These are phyloP conservation scores for Orychophragmus violaceus DNA, from an alignment of 345 rosid genomes.

Conservation along the genomic window DNA sequence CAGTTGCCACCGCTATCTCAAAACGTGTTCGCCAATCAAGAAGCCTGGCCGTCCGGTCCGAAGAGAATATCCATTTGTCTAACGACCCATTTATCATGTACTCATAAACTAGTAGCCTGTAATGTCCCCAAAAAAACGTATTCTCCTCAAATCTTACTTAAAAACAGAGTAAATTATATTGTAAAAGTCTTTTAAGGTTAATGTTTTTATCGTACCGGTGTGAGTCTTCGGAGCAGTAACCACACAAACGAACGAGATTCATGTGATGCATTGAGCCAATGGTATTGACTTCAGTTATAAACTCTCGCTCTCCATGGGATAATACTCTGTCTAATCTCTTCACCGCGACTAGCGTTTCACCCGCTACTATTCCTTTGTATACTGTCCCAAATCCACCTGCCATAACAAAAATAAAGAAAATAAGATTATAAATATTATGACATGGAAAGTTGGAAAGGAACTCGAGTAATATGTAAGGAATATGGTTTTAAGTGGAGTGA, in stretches of 20 bases:
- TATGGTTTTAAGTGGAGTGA: too few relatives aligned
- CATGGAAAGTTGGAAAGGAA: too few relatives aligned
- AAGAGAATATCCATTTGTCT: conserved; percentile 70
- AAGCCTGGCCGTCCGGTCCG: conserved; percentile 17
- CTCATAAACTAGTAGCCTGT: conserved; percentile 73
- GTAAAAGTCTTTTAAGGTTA: not conserved
- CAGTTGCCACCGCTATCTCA: conserved; percentile 50
- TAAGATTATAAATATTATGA: too few relatives aligned
- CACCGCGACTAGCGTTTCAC: conserved; percentile 47
- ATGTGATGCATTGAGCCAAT: conserved; percentile 84
- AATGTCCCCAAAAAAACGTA: not conserved
- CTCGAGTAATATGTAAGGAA: too few relatives aligned
- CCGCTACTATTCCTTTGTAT: conserved; percentile 53
- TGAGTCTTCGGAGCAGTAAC: conserved; percentile 68
- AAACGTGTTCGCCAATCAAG: conserved; percentile 69
- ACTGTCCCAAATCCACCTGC: conserved; percentile 82
- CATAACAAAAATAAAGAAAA: not conserved
- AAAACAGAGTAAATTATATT: not conserved
- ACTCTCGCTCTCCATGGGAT: conserved; percentile 67
- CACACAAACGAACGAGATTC: conserved; percentile 68
- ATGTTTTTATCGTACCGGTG: conserved; percentile 44
- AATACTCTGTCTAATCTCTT: conserved; percentile 62
- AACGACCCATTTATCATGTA: conserved; percentile 68
- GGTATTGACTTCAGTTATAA: conserved; percentile 78
- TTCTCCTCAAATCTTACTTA: not conserved